phyloP scores from a whole-genome alignment of 2,329 filamentous ascomycete species.

The Chrysoporthe austroafricana region DNA sequence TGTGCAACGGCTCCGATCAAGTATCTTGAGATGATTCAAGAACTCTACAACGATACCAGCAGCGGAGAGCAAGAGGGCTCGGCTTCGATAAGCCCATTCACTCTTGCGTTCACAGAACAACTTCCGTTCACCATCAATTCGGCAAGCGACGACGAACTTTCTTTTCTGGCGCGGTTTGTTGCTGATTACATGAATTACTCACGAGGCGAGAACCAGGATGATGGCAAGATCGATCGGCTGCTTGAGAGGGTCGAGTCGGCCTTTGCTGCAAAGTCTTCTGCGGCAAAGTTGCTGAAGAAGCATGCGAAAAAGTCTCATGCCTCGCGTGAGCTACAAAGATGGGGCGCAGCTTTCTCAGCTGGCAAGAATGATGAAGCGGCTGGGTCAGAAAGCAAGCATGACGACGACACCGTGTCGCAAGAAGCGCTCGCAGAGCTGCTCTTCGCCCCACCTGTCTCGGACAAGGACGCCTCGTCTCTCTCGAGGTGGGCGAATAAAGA shows the following conservation, averaged over 20 bases:
- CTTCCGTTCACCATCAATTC: constrained; percentile 68
- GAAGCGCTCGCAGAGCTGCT: constrained; percentile 58
- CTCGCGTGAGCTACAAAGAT: constrained; percentile 27
- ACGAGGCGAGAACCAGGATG: constrained; percentile 53
- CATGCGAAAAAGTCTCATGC: constrained; percentile 19
- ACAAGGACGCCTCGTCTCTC: constrained; percentile 57
- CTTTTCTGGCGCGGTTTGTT: constrained; percentile 60
- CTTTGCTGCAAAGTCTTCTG: constrained; percentile 23
- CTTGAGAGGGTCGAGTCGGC: constrained; percentile 19
- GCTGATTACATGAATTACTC: constrained; percentile 60
- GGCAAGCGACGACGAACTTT: constrained; percentile 46
- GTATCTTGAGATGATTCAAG: constrained; percentile 73
- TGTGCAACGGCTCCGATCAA: constrained; percentile 79
- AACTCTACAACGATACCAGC: constrained; percentile 45
- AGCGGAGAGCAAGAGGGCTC: constrained; percentile 38
- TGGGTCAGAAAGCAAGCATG: constrained; percentile 33
- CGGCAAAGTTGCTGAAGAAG: constrained; percentile 25
- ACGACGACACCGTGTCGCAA: constrained; percentile 24
- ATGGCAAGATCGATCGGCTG: constrained; percentile 5
- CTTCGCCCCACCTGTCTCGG: constrained; percentile 48
- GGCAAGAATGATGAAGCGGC: constrained; percentile 24
- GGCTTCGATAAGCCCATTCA: constrained; percentile 62
- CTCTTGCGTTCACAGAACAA: constrained; percentile 76
- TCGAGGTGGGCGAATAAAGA: constrained; percentile 75
- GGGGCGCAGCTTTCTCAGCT: constrained; percentile 27